Conservation (phyloP, 371 early-diverging fungal species). For the Mortierella sp. region DNA sequence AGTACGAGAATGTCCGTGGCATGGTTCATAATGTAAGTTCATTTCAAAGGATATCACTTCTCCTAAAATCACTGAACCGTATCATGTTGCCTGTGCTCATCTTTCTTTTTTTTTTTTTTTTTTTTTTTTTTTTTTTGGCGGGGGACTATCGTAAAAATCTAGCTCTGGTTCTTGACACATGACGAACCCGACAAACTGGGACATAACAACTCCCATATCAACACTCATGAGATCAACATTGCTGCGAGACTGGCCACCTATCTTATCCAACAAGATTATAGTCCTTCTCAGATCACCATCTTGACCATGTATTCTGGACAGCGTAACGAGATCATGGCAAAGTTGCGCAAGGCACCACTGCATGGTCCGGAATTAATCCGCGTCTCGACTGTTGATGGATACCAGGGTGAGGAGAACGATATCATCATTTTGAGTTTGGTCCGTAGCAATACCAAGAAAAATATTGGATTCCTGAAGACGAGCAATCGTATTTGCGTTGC, state of each 20-base stretch:
- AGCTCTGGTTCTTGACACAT: conserved; percentile 57
- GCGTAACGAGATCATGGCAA: conserved; percentile 54
- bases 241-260: conserved; percentile 63
- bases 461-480: conserved; percentile 82
- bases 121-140: too few species aligned
- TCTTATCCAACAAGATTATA: conserved; percentile 61
- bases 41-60: too few species aligned
- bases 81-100: too few species aligned
- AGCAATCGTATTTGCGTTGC: conserved; percentile 82
- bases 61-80: too few species aligned
- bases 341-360: conserved; percentile 53
- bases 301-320: conserved; percentile 74
- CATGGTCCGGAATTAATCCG: conserved; percentile 54
- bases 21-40: conserved; percentile 67
- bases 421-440: conserved; percentile 79
- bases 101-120: too few species aligned
- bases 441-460: conserved; percentile 63
- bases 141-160: neutral
- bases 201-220: conserved; percentile 65
- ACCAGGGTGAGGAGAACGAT: conserved; percentile 83
- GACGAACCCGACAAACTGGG: conserved; percentile 61
- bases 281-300: conserved; percentile 61
- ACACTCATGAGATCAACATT: conserved; percentile 69
- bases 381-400: conserved; percentile 82
- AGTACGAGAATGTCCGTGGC: conserved; percentile 65